Conservation (phyloP, 2,329 filamentous ascomycete species). For the Myriosclerotinia curreyana region DNA sequence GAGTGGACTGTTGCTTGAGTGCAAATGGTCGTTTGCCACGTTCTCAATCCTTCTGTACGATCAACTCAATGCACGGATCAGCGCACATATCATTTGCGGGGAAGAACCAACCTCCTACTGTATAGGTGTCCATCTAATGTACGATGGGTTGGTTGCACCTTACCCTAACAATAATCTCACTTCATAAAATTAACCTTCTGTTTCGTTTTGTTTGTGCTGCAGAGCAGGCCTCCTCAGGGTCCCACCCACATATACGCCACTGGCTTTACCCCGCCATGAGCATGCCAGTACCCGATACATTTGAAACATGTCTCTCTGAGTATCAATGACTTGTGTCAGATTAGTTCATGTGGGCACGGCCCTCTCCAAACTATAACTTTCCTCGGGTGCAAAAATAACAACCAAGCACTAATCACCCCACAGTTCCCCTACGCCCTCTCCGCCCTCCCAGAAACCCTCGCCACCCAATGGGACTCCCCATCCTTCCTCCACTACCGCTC, state of each 20-base stretch:
- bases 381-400: conserved; percentile 5
- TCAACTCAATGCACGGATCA: conserved; percentile 16
- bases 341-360: conserved; percentile 6
- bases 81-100: conserved; percentile 17
- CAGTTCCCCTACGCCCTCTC: conserved; percentile 77
- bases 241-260: conserved; percentile 11
- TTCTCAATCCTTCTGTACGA: conserved; percentile 1
- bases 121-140: conserved; percentile 9
- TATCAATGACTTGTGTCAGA: conserved; percentile 4
- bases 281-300: conserved; percentile 12
- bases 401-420: conserved; percentile 24
- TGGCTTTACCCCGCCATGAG: conserved; percentile 15
- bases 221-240: not conserved
- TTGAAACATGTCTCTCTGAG: conserved; percentile 4
- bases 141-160: conserved; percentile 7
- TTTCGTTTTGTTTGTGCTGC: conserved; percentile 13
- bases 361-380: not conserved
- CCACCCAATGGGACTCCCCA: conserved; percentile 63
- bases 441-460: conserved; percentile 61
- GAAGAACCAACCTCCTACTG: not conserved
- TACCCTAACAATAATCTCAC: conserved; percentile 5
- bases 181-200: not conserved
- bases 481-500: conserved; percentile 65
- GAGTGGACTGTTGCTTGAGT: not conserved
- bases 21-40: conserved; percentile 16